Conservation (phyloP, 495 filamentous ascomycete species). For the Hypoxylon crocopeplum region DNA sequence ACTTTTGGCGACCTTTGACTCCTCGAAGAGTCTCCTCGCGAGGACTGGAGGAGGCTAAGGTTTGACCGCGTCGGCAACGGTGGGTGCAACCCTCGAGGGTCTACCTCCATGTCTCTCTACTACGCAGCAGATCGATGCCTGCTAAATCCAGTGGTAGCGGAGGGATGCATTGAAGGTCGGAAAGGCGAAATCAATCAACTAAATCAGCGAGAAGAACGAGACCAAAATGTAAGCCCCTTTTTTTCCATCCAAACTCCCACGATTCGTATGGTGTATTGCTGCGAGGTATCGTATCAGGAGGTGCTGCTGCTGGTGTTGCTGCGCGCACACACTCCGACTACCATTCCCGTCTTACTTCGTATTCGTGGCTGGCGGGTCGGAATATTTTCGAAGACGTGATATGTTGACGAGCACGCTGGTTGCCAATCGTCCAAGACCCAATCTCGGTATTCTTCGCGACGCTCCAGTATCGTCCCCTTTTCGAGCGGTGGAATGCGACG, state of each 20-base stretch:
- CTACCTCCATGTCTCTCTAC: constrained; percentile 44
- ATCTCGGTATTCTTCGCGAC: constrained; percentile 18
- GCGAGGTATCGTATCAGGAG: constrained; percentile 6
- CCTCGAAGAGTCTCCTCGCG: constrained; percentile 23
- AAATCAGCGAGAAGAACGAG: constrained; percentile 6
- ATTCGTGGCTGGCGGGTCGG: constrained; percentile 19
- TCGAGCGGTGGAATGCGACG: constrained; percentile 29
- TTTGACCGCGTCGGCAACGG: constrained; percentile 36
- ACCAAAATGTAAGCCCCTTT: constrained; percentile 1
- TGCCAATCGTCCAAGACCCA: constrained; percentile 21
- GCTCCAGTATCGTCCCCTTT: constrained; percentile 18
- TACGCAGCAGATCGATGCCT: constrained; percentile 39
- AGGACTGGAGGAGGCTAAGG: constrained; percentile 26
- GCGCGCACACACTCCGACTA: constrained; percentile 11
- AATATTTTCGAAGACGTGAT: constrained; percentile 17
- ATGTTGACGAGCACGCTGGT: constrained; percentile 8
- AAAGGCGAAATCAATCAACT: constrained; percentile 15
- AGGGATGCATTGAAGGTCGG: constrained; percentile 40
- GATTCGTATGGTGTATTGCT: background rate
- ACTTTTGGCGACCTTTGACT: constrained; percentile 26
- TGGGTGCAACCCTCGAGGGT: constrained; percentile 27
- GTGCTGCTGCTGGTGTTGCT: no score
- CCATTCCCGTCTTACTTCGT: constrained; percentile 18
- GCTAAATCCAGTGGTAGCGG: constrained; percentile 22
- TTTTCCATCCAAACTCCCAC: background rate